Evolutionary conservation across 140 eudicot species (phyloP), one percentile per base, ranked within the genome.

Genomic region (Stevia rebaudiana): DNA sequence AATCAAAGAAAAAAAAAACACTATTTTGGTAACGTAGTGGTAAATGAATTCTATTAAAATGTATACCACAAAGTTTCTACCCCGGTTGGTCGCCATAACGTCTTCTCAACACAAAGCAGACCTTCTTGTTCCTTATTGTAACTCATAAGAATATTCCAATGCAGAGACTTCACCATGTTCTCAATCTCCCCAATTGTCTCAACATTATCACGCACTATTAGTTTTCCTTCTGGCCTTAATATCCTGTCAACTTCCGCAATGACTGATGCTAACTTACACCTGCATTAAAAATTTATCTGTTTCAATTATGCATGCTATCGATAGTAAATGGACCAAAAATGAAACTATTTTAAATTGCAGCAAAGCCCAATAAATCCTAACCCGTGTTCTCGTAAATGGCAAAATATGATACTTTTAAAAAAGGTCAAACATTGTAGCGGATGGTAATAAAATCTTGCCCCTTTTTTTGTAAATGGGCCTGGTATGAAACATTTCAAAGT

Each of bases 231-330:
- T 10, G 90, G 86, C 37, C 90, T 71, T 56, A 83, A 74, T 48
- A 83, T 77, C 50, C 90, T 66, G 42, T 83, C 90, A 16, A 77
- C 84, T 54, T 83, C 90, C 21, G 84, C 90, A 25, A 83, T 74
- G 59, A 80, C 77, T 8, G 82, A 79, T 56, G 54, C 75, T 70
- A 83, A 48, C 67, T 74, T 80, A 71, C 90, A 80, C 78, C 90
- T 83, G 84, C 54, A 61, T 13, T n/a, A 8, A 5, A 46, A 62
- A 47, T 5, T 37, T 22, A 40, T 52, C 35, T 30, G 24, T 53
- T n/a, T n/a, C 18, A 54, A 5, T 54, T 22, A 70, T 60, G 36
- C 31, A 35, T n/a, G 35, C 49, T 15, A 51, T 28, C 8, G 15
- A 8, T 51, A 35, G 16, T 51, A 1, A 53, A 53, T 53, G 61